Base-by-base conservation (phyloP, 352 stramenopile species). In the Globisporangium iwayamae region DNA sequence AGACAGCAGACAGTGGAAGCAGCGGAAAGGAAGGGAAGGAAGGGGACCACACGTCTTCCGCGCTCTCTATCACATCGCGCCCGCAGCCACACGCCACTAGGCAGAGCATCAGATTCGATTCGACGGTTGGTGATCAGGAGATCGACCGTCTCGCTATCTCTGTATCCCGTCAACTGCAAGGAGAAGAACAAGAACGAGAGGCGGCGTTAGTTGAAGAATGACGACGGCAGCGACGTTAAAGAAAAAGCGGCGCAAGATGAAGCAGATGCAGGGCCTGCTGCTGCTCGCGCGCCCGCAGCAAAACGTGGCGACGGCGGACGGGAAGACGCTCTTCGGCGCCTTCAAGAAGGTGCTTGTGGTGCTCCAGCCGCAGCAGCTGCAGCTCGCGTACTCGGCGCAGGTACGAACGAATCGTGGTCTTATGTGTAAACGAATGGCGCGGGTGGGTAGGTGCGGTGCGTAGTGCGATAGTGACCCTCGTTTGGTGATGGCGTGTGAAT, bases 191-290 rank as follows among this genome's bases (percentile, higher is more conserved):
- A 41, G 13, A 20, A 7, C 30, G 14, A 56, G 28, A 22, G 28
- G 28, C 28, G 48, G 18, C 22, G 28, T 8, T 36, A 9, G 32
- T 36, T 30, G 0, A 22, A 25, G 28, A 8, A 81, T 81, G 73
- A 83, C 70, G 60, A 75, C 61, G 43, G 64, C 65, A 22, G 55
- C 50, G 22, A 52, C 52, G 45, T 73, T 69, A 56, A 87, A 82
- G 65, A 72, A 78, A 48, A 81, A 74, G 48, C 78, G 71, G 52
- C 83, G 83, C 47, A 76, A 77, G 52, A 81, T 92, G 81, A 92
- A 90, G 76, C 83, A 92, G 62, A 92, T 92, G 83, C 77, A 90
- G 65, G 83, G 83, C 2, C 65, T 92, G 61, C 68, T 92, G 63
- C 66, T 85, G 59, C 77, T 92, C 45, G 74, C 81, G 63, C 72